Evolutionary conservation across 345 rosid genomes (phyloP).

Genomic region (Boechera stricta): DNA sequence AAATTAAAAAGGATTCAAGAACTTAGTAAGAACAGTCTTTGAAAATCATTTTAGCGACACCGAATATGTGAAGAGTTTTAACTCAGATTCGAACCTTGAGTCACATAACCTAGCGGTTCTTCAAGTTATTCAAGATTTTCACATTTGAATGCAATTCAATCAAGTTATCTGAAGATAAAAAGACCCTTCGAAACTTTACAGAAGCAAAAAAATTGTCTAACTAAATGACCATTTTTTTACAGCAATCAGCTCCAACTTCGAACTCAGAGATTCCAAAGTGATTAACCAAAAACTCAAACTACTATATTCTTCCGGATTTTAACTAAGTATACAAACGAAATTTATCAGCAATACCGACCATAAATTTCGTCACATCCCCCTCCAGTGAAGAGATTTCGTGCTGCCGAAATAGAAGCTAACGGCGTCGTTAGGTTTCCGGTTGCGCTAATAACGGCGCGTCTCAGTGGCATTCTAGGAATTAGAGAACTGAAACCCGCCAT

Average conservation of each 20-base stretch:
- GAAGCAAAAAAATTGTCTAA: not conserved
- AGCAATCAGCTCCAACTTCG: conserved; percentile 10
- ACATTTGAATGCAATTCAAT: too few species aligned
- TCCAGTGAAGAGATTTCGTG: conserved; percentile 17
- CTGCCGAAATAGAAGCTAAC: not conserved
- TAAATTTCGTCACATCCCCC: not conserved
- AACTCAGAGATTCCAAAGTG: not conserved
- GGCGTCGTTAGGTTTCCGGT: conserved; percentile 20
- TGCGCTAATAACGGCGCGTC: conserved; percentile 9
- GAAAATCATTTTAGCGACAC: conserved; percentile 10
- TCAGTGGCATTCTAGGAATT: conserved; percentile 25
- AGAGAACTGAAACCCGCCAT: conserved; percentile 48
- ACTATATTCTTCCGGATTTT: not conserved
- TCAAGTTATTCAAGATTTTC: too few species aligned
- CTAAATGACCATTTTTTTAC: not conserved
- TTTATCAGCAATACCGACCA: conserved; percentile 32
- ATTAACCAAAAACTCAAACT: not conserved
- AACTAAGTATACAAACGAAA: not conserved
- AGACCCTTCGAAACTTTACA: not conserved
- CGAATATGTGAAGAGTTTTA: not conserved
- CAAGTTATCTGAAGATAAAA: not conserved
- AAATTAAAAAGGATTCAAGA: conserved; percentile 4
- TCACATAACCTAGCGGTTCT: too few species aligned
- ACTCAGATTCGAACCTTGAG: not conserved
- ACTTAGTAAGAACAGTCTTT: not conserved